Evolutionary conservation across 2,329 filamentous ascomycete genomes (phyloP).

Genomic region (Xylariaceae sp.): DNA sequence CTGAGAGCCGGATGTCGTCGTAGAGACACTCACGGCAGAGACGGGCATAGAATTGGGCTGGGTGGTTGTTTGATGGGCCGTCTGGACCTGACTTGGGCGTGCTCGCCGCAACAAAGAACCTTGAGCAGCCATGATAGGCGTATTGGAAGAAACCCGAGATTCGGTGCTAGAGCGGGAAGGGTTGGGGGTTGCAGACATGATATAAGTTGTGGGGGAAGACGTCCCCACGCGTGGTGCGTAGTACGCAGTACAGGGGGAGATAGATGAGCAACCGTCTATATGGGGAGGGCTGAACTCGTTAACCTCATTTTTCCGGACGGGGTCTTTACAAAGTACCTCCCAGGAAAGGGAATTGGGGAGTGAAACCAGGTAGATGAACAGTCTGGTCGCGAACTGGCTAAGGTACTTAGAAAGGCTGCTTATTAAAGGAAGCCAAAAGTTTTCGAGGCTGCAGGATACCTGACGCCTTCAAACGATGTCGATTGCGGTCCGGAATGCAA

Average conservation of each 20-base stretch:
- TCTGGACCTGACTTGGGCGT: constrained; percentile 53
- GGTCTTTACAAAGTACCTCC: constrained; percentile 30
- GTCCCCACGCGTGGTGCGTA: constrained; percentile 30
- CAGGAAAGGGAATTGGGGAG: constrained; percentile 22
- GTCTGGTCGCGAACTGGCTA: constrained; percentile 17
- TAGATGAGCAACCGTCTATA: constrained; percentile 36
- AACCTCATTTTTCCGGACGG: constrained; percentile 37
- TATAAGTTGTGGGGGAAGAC: constrained; percentile 31
- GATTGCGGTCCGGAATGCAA: constrained; percentile 36
- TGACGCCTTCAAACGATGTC: constrained; percentile 34
- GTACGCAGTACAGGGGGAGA: constrained; percentile 29
- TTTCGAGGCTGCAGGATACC: constrained; percentile 36
- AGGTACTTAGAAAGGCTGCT: constrained; percentile 32
- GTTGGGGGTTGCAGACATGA: constrained; percentile 40
- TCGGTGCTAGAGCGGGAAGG: constrained; percentile 36
- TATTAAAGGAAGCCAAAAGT: constrained; percentile 32
- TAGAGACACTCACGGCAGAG: constrained; percentile 60
- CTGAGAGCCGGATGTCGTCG: constrained; percentile 57
- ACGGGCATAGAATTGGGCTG: constrained; percentile 47
- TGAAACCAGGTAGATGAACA: constrained; percentile 7
- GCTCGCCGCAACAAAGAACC: constrained; percentile 44
- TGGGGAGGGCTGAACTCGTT: constrained; percentile 33
- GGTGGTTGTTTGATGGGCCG: constrained; percentile 44
- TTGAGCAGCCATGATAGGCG: constrained; percentile 48
- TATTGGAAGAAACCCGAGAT: constrained; percentile 34